A percentile compares a stretch with the other conserved stretches of the same genome.
These are phyloP conservation scores for Linnemannia exigua DNA, from an alignment of 192 early-diverging fungal species.

Conservation along the genomic window DNA sequence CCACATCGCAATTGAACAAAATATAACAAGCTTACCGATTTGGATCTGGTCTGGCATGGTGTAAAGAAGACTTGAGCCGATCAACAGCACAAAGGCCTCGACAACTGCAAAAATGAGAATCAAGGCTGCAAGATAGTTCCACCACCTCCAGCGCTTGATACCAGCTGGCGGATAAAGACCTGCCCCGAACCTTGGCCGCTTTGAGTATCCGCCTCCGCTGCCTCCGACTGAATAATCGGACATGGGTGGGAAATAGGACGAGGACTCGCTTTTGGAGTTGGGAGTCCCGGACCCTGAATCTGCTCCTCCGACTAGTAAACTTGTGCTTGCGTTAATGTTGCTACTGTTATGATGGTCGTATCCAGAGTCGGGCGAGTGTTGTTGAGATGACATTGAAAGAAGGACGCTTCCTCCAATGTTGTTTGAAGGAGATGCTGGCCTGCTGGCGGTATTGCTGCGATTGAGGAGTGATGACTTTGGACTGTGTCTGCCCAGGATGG, in stretches of 20 bases:
- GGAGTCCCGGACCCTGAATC: not conserved
- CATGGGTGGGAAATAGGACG: constrained; percentile 30
- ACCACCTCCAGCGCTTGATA: constrained; percentile 53
- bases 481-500: constrained; percentile 6
- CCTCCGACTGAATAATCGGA: constrained; percentile 37
- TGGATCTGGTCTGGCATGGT: constrained; percentile 53
- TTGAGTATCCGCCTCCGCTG: constrained; percentile 19
- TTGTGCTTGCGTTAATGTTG: not conserved
- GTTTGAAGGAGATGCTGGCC: constrained; percentile 37
- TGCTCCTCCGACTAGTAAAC: not conserved
- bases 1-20: not conserved
- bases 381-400: constrained; percentile 18
- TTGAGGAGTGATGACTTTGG: constrained; percentile 36
- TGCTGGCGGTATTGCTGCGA: constrained; percentile 38
- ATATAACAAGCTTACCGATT: constrained; percentile 46
- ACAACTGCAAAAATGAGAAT: constrained; percentile 48
- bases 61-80: constrained; percentile 49
- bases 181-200: constrained; percentile 30
- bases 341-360: not conserved
- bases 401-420: not conserved
- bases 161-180: constrained; percentile 13
- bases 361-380: constrained; percentile 3
- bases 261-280: constrained; percentile 17
- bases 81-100: constrained; percentile 45
- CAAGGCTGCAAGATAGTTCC: constrained; percentile 43